Conservation (phyloP, 2,329 filamentous ascomycete species). For the Hypomyces rosellus region DNA sequence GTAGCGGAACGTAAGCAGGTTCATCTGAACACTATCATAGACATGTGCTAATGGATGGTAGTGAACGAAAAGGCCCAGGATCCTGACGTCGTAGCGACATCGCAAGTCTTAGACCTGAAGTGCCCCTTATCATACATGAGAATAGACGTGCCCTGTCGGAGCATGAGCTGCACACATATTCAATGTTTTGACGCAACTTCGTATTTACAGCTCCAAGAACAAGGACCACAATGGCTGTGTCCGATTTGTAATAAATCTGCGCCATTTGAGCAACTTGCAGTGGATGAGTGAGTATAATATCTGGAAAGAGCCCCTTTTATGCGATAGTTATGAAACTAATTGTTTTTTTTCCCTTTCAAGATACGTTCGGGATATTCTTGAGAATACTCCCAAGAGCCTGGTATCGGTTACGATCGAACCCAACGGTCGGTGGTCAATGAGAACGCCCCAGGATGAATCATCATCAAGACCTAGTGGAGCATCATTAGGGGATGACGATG, state of each 20-base stretch:
- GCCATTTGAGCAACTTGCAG: constrained; percentile 72
- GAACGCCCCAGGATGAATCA: constrained; percentile 28
- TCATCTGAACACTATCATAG: background rate
- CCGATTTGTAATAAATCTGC: constrained; percentile 84
- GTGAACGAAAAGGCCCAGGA: constrained; percentile 78
- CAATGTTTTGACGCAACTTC: constrained; percentile 93
- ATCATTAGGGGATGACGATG: constrained; percentile 31
- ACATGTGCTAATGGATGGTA: constrained; percentile 29
- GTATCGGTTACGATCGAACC: constrained; percentile 91
- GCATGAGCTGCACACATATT: constrained; percentile 74
- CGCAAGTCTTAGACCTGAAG: constrained; percentile 82
- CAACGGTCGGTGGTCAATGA: constrained; percentile 65
- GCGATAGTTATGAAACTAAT: background rate
- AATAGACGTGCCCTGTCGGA: constrained; percentile 73
- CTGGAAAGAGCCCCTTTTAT: background rate
- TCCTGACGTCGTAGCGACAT: constrained; percentile 82
- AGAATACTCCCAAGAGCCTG: constrained; percentile 59
- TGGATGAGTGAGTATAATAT: constrained; percentile 65
- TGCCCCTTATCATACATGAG: constrained; percentile 85
- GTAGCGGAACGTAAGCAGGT: constrained; percentile 68
- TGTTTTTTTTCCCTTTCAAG: constrained; percentile 31
- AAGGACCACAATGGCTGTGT: constrained; percentile 94
- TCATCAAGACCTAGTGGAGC: constrained; percentile 21
- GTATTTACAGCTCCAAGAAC: constrained; percentile 89
- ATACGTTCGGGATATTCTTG: constrained; percentile 83